Evolutionary conservation across 352 stramenopile genomes (phyloP), one percentile per base, ranked within the genome.

Genomic region (Pythium graminicola): DNA sequence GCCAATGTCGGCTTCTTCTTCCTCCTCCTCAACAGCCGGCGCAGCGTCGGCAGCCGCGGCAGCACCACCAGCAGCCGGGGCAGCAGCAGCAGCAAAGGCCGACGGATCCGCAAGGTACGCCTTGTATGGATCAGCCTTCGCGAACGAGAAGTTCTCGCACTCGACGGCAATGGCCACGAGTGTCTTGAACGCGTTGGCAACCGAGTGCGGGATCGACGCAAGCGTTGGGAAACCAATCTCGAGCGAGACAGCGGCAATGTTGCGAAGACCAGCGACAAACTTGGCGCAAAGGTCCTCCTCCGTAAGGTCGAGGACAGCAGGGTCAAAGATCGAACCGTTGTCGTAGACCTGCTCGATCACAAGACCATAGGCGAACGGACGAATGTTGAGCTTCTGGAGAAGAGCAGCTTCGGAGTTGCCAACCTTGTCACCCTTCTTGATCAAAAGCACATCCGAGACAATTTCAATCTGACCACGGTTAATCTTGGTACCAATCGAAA

Each of bases 381-480:
- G 88, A 81, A 99, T 99, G 76, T 95, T 90, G 29, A 99, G 85
- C 86, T 99, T 99, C 75, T 99, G 91, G 56, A 99, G 84, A 41
- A 99, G 81, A 51, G 89, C 95, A 64, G 97, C 95, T 68, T 99
- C 92, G n/a, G 95, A 99, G 72, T 97, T 97, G 39, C 89, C 94
- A 48, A 99, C 97, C 78, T 98, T 98, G 23, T 98, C 91, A 54
- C 96, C 96, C 67, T 88, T 89, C 51, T 81, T 81, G 60, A 97
- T 97, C 27, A 99, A 76, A 39, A 98, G 67, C 51, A 99, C 95
- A 65, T 98, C 90, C 49, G 87, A 89, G 38, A 97, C 95, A 76
- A 99, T 99, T 75, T 99, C 97, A 94, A 99, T 99, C 77, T 99
- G 96, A 89, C 95, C 96, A 71, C 96, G 96, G 62, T 96, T 89